Conservation (phyloP, 2,329 filamentous ascomycete species). For the Stagonosporopsis vannaccii region DNA sequence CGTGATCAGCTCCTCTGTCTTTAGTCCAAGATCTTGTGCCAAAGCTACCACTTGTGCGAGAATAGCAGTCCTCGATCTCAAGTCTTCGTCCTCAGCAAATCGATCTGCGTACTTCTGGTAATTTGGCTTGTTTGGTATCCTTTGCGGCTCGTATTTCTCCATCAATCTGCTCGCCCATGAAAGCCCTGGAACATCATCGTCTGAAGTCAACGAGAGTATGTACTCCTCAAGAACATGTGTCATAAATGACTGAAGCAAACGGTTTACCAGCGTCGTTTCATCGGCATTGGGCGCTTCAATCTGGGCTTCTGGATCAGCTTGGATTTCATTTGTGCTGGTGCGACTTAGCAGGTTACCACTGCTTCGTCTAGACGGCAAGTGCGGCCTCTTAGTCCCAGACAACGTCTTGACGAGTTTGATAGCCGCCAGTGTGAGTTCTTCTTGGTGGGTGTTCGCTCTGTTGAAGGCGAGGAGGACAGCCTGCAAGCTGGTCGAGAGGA, state of each 20-base stretch:
- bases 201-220: slow-evolving; percentile 60
- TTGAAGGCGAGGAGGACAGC: slow-evolving; percentile 73
- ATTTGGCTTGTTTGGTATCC: slow-evolving; percentile 62
- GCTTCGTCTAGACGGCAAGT: slow-evolving; percentile 65
- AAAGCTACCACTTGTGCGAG: slow-evolving; percentile 77
- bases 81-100: slow-evolving; percentile 68
- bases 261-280: slow-evolving; percentile 68
- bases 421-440: slow-evolving; percentile 73
- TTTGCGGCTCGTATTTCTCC: slow-evolving; percentile 72
- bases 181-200: slow-evolving; percentile 58
- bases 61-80: slow-evolving; percentile 69
- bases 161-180: slow-evolving; percentile 65
- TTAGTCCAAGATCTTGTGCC: slow-evolving; percentile 63
- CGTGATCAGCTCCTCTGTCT: slow-evolving; percentile 56
- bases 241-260: slow-evolving; percentile 77
- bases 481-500: slow-evolving; percentile 77
- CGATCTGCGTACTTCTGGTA: slow-evolving; percentile 68
- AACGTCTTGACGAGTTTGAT: slow-evolving; percentile 75
- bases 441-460: slow-evolving; percentile 60
- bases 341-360: slow-evolving; percentile 54
- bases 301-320: slow-evolving; percentile 65
- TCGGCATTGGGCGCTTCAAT: slow-evolving; percentile 54
- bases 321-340: slow-evolving; percentile 44
- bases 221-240: slow-evolving; percentile 79
- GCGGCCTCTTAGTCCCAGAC: slow-evolving; percentile 71